Base-by-base conservation (phyloP, 768 basidiomycete genomes). In the Rhizopogon vinicolor region DNA sequence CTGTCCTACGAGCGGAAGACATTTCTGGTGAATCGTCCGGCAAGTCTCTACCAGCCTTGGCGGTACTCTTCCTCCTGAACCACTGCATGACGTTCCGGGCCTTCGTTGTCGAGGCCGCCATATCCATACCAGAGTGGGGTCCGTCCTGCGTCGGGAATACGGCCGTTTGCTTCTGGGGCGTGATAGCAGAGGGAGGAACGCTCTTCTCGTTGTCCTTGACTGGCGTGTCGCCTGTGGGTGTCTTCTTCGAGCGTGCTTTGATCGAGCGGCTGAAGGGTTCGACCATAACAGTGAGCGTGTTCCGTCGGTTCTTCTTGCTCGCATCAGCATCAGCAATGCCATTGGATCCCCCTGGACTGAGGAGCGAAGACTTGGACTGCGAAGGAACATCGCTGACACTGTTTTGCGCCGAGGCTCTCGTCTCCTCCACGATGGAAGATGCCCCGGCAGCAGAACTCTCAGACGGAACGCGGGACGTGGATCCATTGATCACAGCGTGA, bases 11-110 rank as follows among this genome's bases (percentile, higher is more conserved):
- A 6, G 57, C 1, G 1, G 53, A 12, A 3, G 54, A 58, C 7
- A 57, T 22, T 14, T 56, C 61, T 2, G 63, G 39, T 1, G 31
- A 16, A 53, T 68, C 69, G 46, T 62, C 63, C 22, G 59, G 59
- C 29, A 56, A 63, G 25, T 65, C 72, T 49, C 55, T 61, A 41
- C 64, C 70, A 54, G 61, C 67, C 63, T 67, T 70, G 52, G 48
- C 68, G 3, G 83, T 87, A 64, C 84, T 86, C 72, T 80, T 82
- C 53, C 80, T 81, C 70, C 89, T 79, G 82, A 99, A 98, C 97
- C 97, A 99, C 61, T 94, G 87, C 96, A 98, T 98, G 52, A 99
- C 97, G 66, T 89, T 93, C 69, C 86, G 85, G 4, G 96, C 94
- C 69, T 94, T 90, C 72, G 81, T 86, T n/a, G 91, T 83, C 58